Evolutionary conservation across 305 asterid genomes (phyloP), one percentile per base, ranked within the genome.

Genomic region (Rubia balearica): DNA sequence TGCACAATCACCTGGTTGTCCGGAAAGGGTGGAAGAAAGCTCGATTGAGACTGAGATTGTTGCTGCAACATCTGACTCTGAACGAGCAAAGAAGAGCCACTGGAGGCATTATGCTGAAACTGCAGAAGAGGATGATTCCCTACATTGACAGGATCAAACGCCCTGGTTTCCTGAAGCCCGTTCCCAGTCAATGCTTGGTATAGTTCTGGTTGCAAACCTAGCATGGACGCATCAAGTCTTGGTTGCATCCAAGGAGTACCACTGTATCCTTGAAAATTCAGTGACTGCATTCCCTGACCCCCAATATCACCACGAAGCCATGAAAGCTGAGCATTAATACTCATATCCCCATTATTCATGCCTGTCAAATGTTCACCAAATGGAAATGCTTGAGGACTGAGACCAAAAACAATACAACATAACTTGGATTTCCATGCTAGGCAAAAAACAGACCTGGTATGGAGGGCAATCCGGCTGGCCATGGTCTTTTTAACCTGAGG

Each of bases 401-500:
- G 49, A 36, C 53, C 27, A 8, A 53, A 57, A 9, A n/a, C 21
- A 48, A 21, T 51, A 45, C 16, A 22, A 16, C 64, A 14, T 38
- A 70, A 59, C 69, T 33, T 11, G 49, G 61, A 71, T 65, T 22
- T 13, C 12, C 24, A 13, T 42, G 69, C 46, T 16, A 56, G 42
- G 68, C 60, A 36, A 55, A 48, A 69, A 76, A 33, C 83, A 63
- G 53, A 91, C 98, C 97, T 76, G 91, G 82, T 75, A 83, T 86
- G 43, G 96, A 77, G 66, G 95, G 95, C 65, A 91, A 41, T 75
- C 90, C 96, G 30, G 97, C 81, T 33, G 99, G 93, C 99, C 98
- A 91, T 10, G 98, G 98, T 69, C 98, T 85, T 80, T 94, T 94
- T 82, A 94, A 71, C 83, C 99, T 84, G 74, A 94, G 90, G 75